A percentile compares a stretch with the other conserved stretches of the same genome.
Evolutionary conservation across 1,284 basidiomycete species (phyloP).

Genomic region (Leucoagaricus sp.): DNA sequence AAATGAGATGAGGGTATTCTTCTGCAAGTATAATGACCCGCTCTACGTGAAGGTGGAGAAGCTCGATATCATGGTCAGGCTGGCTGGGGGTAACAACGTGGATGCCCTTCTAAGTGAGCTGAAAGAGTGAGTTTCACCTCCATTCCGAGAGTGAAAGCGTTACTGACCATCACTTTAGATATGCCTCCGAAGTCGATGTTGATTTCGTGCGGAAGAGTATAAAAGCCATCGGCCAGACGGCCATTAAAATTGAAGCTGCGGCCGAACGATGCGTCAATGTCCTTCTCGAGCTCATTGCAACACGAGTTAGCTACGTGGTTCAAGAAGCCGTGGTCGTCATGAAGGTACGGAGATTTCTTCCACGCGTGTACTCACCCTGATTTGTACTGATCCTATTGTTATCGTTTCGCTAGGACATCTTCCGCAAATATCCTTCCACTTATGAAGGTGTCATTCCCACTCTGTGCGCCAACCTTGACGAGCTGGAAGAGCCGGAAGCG

Average conservation of each 20-base stretch:
- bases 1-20: constrained; percentile 98
- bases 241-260: constrained; percentile 92
- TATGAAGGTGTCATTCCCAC: constrained; percentile 98
- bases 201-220: constrained; percentile 96
- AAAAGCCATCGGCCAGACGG: constrained; percentile 94
- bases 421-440: constrained; percentile 96
- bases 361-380: neutral
- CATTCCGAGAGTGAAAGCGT: neutral
- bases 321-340: constrained; percentile 98
- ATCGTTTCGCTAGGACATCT: constrained; percentile 74
- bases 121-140: constrained; percentile 70
- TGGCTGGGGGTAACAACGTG: constrained; percentile 91
- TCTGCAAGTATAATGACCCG: constrained; percentile 99
- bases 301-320: constrained; percentile 95
- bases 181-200: constrained; percentile 97
- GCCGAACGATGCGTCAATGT: constrained; percentile 96
- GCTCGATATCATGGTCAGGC: constrained; percentile 96
- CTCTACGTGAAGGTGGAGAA: constrained; percentile 98
- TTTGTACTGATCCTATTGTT: neutral
- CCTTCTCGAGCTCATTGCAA: constrained; percentile 87
- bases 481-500: constrained; percentile 96
- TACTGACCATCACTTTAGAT: constrained; percentile 48
- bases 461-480: constrained; percentile 93
- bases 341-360: constrained; percentile 61
- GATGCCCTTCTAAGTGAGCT: constrained; percentile 94